Evolutionary conservation across 164 flowering plant species (phyloP).

Genomic region (Nelumbo lutea): DNA sequence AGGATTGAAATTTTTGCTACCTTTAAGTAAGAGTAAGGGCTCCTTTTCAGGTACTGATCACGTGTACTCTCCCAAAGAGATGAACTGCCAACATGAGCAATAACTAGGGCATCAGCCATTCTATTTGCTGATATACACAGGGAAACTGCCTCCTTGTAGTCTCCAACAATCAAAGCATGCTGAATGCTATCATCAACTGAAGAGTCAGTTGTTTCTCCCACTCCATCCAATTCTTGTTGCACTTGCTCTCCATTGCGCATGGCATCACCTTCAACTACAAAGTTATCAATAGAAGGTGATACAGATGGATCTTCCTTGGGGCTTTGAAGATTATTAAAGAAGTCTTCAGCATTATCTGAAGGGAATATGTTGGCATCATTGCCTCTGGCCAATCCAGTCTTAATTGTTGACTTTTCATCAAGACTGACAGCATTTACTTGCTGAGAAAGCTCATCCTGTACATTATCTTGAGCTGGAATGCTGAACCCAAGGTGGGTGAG

Average conservation of each 20-base stretch:
- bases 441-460: constrained; percentile 46
- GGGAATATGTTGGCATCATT: constrained; percentile 28
- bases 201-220: constrained; percentile 45
- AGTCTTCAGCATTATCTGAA: constrained; percentile 85
- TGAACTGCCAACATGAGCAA: constrained; percentile 85
- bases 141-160: constrained; percentile 86
- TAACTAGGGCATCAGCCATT: constrained; percentile 96
- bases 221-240: constrained; percentile 39
- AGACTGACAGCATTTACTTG: constrained; percentile 40
- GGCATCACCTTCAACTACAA: constrained; percentile 27
- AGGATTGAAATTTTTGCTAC: constrained; percentile 27
- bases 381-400: constrained; percentile 23
- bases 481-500: constrained; percentile 79
- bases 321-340: constrained; percentile 94
- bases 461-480: constrained; percentile 39
- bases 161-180: constrained; percentile 88
- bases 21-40: constrained; percentile 73
- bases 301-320: constrained; percentile 79
- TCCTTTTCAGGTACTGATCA: constrained; percentile 71
- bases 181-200: constrained; percentile 74
- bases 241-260: constrained; percentile 32
- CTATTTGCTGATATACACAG: constrained; percentile 73
- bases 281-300: constrained; percentile 35
- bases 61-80: constrained; percentile 91
- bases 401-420: constrained; percentile 38